phyloP scores from a whole-genome alignment of 1,284 basidiomycete species.

The Cutaneotrichosporon cutaneum region DNA sequence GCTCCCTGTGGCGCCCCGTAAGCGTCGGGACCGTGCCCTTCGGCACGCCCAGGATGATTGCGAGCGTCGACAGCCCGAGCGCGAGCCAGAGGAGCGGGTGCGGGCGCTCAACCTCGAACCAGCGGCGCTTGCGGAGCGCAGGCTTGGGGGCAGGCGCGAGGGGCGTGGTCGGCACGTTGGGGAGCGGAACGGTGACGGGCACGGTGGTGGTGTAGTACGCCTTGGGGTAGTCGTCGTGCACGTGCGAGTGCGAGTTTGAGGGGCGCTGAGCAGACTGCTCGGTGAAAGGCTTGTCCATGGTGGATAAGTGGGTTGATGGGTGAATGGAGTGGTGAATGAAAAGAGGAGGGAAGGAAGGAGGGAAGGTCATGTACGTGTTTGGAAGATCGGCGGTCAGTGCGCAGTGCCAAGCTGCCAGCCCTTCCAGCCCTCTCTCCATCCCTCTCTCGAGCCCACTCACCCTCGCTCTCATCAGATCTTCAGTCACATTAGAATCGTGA shows the following conservation, averaged over 20 bases:
- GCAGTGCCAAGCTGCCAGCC: conserved; percentile 5
- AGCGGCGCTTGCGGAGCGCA: background rate
- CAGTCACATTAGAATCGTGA: no score
- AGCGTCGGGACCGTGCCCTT: conserved; percentile 46
- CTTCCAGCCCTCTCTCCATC: background rate
- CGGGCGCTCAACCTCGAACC: conserved; percentile 18
- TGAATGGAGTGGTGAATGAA: background rate
- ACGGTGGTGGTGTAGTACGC: conserved; percentile 1
- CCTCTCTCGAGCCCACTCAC: no score
- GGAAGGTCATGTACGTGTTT: background rate
- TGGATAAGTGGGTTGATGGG: background rate
- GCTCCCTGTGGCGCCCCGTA: conserved; percentile 43
- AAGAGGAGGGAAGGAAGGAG: background rate
- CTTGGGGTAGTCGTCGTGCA: background rate
- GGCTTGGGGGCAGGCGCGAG: background rate
- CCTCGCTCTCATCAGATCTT: no score
- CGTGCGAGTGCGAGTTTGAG: background rate
- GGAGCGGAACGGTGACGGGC: conserved; percentile 1
- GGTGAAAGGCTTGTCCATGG: background rate
- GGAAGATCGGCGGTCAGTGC: conserved; percentile 1
- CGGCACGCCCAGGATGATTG: conserved; percentile 44
- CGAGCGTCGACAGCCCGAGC: conserved; percentile 35
- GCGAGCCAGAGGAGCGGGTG: conserved; percentile 49
- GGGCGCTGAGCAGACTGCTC: background rate
- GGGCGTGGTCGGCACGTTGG: background rate